Percentiles rank a stretch among this genome's conserved stretches.
phyloP scores from a whole-genome alignment of 495 filamentous ascomycete genomes.

The Schizothecium vesticola region DNA sequence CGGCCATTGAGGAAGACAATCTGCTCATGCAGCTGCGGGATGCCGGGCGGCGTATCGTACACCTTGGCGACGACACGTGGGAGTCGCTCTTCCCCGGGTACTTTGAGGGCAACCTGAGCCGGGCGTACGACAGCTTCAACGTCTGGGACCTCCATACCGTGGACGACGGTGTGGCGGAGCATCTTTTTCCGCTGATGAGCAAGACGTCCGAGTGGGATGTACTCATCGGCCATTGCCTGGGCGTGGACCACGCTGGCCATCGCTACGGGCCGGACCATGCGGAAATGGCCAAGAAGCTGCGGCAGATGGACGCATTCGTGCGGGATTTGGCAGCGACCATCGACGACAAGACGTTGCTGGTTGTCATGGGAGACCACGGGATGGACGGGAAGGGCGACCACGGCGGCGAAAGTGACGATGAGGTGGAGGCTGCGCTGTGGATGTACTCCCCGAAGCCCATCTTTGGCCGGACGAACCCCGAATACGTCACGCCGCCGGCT shows the following conservation, averaged over 20 bases:
- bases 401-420: slow-evolving; percentile 91
- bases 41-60: slow-evolving; percentile 79
- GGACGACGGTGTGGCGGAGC: slow-evolving; percentile 90
- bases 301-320: slow-evolving; percentile 83
- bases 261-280: slow-evolving; percentile 90
- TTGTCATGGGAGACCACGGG: slow-evolving; percentile 97
- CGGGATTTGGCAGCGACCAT: slow-evolving; percentile 63
- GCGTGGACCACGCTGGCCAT: slow-evolving; percentile 96
- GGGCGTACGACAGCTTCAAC: slow-evolving; percentile 92
- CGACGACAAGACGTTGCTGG: slow-evolving; percentile 80
- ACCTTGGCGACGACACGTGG: slow-evolving; percentile 97
- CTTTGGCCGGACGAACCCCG: slow-evolving; percentile 70
- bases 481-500: slow-evolving; percentile 57
- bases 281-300: slow-evolving; percentile 84
- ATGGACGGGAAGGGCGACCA: slow-evolving; percentile 98
- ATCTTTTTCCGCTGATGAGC: slow-evolving; percentile 79
- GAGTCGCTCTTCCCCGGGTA: slow-evolving; percentile 84
- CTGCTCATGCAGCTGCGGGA: slow-evolving; percentile 74
- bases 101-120: slow-evolving; percentile 79
- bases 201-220: slow-evolving; percentile 78
- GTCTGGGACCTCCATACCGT: slow-evolving; percentile 97
- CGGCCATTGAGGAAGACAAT: slow-evolving; percentile 97
- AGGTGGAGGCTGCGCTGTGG: slow-evolving; percentile 92
- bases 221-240: slow-evolving; percentile 86
- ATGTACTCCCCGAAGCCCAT: slow-evolving; percentile 86